Base-by-base conservation (phyloP, 169 alveolate genomes). In the Perkinsus chesapeaki region DNA sequence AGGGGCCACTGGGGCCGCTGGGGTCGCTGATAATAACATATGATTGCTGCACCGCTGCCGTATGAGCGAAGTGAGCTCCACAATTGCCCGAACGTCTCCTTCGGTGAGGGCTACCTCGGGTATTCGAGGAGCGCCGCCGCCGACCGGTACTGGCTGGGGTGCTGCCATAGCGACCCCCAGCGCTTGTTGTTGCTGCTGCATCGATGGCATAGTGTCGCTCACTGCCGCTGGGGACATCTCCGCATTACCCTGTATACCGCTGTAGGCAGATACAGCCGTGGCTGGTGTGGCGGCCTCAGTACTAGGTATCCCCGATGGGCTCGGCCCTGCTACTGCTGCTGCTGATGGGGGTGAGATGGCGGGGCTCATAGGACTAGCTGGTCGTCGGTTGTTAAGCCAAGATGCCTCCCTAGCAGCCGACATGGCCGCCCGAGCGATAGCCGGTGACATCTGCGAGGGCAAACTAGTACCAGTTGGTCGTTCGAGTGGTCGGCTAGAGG, bases 141-240 rank as follows among this genome's bases (percentile, higher is more conserved):
- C 82, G 37, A 60, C 9, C 9, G 72, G 82, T 1, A 60, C 82
- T 60, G 0, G 82, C n/a, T n/a, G 82, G 82, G 82, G 31, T 60
- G 82, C 27, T 7, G 82, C 3, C 31, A 34, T 5, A 7, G 82
- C 36, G 27, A 27, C 82, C 12, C 1, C 82, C 37, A 23, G 31
- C 37, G 82, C 82, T 60, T 60, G 60, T 16, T 43, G 60, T 16
- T 43, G 60, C 60, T 43, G 60, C 16, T 43, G 60, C 60, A 43
- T 5, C 5, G 16, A 16, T 9, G 60, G 16, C 60, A n/a, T n/a
- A n/a, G n/a, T n/a, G n/a, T 60, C 82, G 31, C 82, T 60, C 82
- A 60, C 27, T 7, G 82, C 82, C 82, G 82, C 82, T 60, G 82
- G 82, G 82, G 82, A 60, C 82, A 60, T 60, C 82, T 60, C 82